Conservation (phyloP, 1,139 yeast genomes). For the Candida sp. region DNA sequence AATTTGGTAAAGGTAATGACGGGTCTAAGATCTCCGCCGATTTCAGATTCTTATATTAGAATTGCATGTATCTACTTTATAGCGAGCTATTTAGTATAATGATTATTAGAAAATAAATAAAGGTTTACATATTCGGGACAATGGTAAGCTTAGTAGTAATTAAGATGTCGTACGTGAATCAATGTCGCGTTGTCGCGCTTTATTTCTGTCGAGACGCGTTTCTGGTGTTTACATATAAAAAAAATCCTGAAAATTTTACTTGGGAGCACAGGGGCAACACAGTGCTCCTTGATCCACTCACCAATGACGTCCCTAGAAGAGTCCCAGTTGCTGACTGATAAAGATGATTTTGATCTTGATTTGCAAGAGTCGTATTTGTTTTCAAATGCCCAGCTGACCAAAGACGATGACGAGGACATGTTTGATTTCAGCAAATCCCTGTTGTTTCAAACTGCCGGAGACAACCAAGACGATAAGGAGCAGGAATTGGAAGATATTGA, state of each 20-base stretch:
- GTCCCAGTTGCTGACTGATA: not conserved
- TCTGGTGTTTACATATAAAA: not conserved
- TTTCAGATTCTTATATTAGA: slow-evolving; percentile 42
- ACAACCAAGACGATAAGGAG: not conserved
- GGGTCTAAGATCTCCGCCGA: slow-evolving; percentile 46
- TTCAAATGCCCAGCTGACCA: not conserved
- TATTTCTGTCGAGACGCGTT: not conserved
- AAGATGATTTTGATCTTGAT: not conserved
- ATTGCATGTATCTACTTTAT: not conserved
- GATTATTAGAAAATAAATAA: not conserved
- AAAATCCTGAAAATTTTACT: not conserved
- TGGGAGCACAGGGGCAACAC: not conserved
- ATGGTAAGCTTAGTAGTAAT: not conserved
- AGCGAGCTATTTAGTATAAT: not conserved
- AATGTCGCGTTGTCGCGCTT: not conserved
- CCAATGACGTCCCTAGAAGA: not conserved
- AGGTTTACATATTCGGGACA: not conserved
- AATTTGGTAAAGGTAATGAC: slow-evolving; percentile 52
- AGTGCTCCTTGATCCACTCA: not conserved
- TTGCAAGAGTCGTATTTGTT: not conserved
- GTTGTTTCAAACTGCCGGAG: not conserved
- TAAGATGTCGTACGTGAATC: not conserved
- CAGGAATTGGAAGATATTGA: not conserved
- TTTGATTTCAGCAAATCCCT: not conserved
- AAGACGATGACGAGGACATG: not conserved